Conservation (phyloP, 306 rosid species). For the barrel medic (Medicago truncatula) region MtrunA17r5.0-ANR NC_053045.1:52244501-52245000, state of each 20-base stretch:
- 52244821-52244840: slow-evolving; percentile 18
- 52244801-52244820: slow-evolving; percentile 27
- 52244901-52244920: slow-evolving; percentile 38
- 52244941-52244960: slow-evolving; percentile 53
- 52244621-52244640: background rate
- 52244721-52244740: slow-evolving; percentile 58
- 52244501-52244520: slow-evolving; percentile 56
- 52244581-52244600: slow-evolving; percentile 15
- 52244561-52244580: slow-evolving; percentile 38
- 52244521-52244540: slow-evolving; percentile 36
- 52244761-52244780: background rate
- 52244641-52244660: background rate
- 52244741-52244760: background rate
- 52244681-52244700: slow-evolving; percentile 41
- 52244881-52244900: background rate
- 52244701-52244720: slow-evolving; percentile 58
- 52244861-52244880: slow-evolving; percentile 31
- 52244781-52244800: slow-evolving; percentile 37
- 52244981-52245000: slow-evolving; percentile 53
- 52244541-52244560: background rate
- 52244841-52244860: slow-evolving; percentile 56
- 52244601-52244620: slow-evolving; percentile 5
- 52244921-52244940: slow-evolving; percentile 72
- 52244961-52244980: slow-evolving; percentile 44
- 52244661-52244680: slow-evolving; percentile 7